Evolutionary conservation across 2,329 filamentous ascomycete species (phyloP).

Genomic region (Alternaria atra): DNA sequence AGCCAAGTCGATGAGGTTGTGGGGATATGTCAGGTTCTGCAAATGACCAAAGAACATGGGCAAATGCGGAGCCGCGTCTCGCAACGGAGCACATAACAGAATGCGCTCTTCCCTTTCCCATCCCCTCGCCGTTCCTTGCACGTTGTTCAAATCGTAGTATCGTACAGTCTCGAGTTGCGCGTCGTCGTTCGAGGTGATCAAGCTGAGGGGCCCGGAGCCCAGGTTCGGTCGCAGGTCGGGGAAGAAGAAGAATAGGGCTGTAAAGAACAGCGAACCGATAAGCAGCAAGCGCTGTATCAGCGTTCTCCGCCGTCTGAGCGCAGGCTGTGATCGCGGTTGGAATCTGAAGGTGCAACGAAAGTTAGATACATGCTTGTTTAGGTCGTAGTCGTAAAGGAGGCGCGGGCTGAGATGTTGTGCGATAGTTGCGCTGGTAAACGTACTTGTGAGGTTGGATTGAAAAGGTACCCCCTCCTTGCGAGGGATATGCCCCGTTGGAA

Average conservation of each 20-base stretch:
- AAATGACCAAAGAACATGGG: conserved; percentile 99
- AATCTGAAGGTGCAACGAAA: conserved; percentile 67
- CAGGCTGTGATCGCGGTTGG: conserved; percentile 80
- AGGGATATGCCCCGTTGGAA: conserved; percentile 80
- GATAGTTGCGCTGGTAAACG: conserved; percentile 44
- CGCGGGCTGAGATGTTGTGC: conserved; percentile 25
- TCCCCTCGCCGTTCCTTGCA: conserved; percentile 87
- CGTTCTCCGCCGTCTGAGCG: conserved; percentile 76
- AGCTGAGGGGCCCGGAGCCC: conserved; percentile 71
- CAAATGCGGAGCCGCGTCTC: conserved; percentile 90
- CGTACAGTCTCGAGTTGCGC: conserved; percentile 91
- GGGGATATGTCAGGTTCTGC: conserved; percentile 94
- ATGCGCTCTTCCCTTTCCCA: conserved; percentile 98
- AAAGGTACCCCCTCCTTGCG: conserved; percentile 74
- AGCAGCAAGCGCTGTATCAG: conserved; percentile 74
- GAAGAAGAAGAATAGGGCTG: conserved; percentile 76
- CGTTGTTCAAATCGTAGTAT: conserved; percentile 94
- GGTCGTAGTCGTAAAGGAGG: conserved; percentile 28
- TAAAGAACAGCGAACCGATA: conserved; percentile 63
- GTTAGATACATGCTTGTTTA: conserved; percentile 42
- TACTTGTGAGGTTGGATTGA: conserved; percentile 91
- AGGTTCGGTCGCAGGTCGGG: conserved; percentile 73
- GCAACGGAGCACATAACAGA: conserved; percentile 89
- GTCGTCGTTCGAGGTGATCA: conserved; percentile 72
- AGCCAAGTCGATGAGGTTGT: conserved; percentile 93